A percentile compares a stretch with the other conserved stretches of the same genome.
Evolutionary conservation across 768 basidiomycete species (phyloP).

Genomic region (Psilocybe subaeruginosa): DNA sequence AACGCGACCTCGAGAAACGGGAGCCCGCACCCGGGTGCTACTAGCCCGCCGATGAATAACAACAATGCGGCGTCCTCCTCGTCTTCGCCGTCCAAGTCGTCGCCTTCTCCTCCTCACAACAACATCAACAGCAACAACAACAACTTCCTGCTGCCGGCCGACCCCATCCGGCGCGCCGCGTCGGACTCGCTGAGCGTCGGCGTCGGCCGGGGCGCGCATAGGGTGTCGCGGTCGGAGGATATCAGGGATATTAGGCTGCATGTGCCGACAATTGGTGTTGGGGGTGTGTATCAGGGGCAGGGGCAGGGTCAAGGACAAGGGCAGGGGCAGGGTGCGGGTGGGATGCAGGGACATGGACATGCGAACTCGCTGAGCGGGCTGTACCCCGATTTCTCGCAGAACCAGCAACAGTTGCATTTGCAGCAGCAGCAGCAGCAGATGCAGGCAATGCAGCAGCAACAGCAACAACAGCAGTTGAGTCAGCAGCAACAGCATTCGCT

Average conservation of each 20-base stretch:
- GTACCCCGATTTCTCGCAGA: constrained; percentile 1
- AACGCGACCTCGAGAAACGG: background rate
- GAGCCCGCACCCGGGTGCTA: background rate
- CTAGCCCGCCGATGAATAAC: background rate
- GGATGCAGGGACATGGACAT: background rate
- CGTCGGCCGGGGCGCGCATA: constrained; percentile 40
- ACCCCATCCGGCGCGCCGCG: background rate
- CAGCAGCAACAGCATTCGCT: constrained; percentile 20
- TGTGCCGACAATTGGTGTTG: constrained; percentile 10
- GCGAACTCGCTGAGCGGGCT: background rate
- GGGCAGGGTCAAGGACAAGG: background rate
- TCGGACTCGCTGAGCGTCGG: constrained; percentile 28
- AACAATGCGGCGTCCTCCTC: background rate
- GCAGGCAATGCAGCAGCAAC: background rate
- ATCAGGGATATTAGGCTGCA: constrained; percentile 48
- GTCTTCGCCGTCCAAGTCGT: background rate
- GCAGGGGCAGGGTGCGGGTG: background rate
- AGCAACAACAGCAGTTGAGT: background rate
- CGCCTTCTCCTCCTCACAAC: background rate
- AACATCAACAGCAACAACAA: background rate
- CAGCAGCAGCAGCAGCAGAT: constrained; percentile 21
- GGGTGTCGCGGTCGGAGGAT: constrained; percentile 68
- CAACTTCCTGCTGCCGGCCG: background rate
- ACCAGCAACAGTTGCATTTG: background rate
- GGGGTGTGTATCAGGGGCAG: constrained; percentile 1